phyloP scores from a whole-genome alignment of 2,329 filamentous ascomycete species.

The Alternaria infectoria region DNA sequence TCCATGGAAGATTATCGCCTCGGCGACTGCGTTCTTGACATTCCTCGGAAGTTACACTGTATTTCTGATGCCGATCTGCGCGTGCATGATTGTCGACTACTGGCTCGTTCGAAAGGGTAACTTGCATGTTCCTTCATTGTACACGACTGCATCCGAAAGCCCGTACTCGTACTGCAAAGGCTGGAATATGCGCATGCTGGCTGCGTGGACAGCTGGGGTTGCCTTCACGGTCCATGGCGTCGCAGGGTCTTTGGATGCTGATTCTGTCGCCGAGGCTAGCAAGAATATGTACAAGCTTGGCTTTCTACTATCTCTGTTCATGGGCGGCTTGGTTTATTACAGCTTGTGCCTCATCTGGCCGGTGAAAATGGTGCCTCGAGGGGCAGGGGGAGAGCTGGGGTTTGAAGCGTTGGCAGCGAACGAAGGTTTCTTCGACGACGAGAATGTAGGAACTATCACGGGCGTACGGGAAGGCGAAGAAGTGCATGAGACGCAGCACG shows the following conservation, averaged over 20 bases:
- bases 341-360: constrained; percentile 21
- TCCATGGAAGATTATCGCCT: constrained; percentile 38
- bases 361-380: constrained; percentile 16
- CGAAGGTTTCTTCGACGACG: constrained; percentile 25
- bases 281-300: constrained; percentile 31
- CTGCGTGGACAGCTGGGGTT: constrained; percentile 23
- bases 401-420: constrained; percentile 23
- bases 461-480: constrained; percentile 22
- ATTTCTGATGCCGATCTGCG: constrained; percentile 35
- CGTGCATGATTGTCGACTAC: constrained; percentile 28
- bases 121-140: constrained; percentile 26
- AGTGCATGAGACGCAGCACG: constrained; percentile 10
- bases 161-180: constrained; percentile 28
- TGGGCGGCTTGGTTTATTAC: constrained; percentile 25
- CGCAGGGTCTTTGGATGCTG: constrained; percentile 20
- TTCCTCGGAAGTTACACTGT: constrained; percentile 36
- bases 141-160: constrained; percentile 11
- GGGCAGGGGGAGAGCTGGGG: constrained; percentile 7
- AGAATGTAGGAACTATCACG: constrained; percentile 19
- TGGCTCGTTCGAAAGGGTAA: constrained; percentile 26
- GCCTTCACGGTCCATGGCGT: constrained; percentile 28
- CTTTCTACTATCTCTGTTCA: constrained; percentile 17
- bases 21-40: constrained; percentile 30
- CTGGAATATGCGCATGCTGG: constrained; percentile 28
- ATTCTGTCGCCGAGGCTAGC: constrained; percentile 17